Evolutionary conservation across 1,284 basidiomycete genomes (phyloP).

Genomic region (Ustilago nuda): DNA sequence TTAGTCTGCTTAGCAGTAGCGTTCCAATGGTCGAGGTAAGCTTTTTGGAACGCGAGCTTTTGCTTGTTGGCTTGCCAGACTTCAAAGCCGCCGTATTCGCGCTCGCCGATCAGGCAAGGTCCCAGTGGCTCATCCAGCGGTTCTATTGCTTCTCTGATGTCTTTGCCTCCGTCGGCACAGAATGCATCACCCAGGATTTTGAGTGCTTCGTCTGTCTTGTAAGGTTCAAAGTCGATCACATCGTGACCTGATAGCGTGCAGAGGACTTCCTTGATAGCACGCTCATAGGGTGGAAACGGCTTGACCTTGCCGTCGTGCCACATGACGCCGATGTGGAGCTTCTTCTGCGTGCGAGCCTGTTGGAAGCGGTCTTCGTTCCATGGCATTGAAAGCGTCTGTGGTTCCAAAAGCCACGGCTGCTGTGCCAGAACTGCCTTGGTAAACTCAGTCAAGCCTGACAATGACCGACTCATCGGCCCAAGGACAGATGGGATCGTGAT

Average conservation of each 20-base stretch:
- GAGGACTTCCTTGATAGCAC: constrained; percentile 66
- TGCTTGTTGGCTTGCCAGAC: constrained; percentile 73
- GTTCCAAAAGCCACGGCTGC: constrained; percentile 80
- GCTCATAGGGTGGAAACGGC: constrained; percentile 68
- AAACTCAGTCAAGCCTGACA: constrained; percentile 77
- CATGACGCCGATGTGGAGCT: constrained; percentile 67
- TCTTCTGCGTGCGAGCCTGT: constrained; percentile 31
- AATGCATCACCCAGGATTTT: constrained; percentile 59
- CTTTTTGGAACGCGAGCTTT: constrained; percentile 71
- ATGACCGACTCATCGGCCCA: constrained; percentile 76
- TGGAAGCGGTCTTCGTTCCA: constrained; percentile 78
- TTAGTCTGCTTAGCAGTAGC: constrained; percentile 71
- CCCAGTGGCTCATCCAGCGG: constrained; percentile 59
- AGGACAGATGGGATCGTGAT: constrained; percentile 79
- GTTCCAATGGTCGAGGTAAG: constrained; percentile 75
- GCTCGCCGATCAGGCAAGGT: constrained; percentile 32
- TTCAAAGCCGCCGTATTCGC: constrained; percentile 71
- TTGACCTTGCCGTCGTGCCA: constrained; percentile 69
- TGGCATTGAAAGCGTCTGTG: constrained; percentile 75
- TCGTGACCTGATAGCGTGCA: constrained; percentile 59
- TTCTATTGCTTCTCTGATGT: constrained; percentile 46
- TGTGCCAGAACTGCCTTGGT: constrained; percentile 74
- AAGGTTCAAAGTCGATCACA: constrained; percentile 52
- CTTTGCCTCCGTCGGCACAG: constrained; percentile 60
- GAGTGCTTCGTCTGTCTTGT: constrained; percentile 58